A percentile compares a stretch with the other conserved stretches of the same genome.
Evolutionary conservation across 2,329 filamentous ascomycete genomes (phyloP).

Genomic region (Fusarium paranaense): DNA sequence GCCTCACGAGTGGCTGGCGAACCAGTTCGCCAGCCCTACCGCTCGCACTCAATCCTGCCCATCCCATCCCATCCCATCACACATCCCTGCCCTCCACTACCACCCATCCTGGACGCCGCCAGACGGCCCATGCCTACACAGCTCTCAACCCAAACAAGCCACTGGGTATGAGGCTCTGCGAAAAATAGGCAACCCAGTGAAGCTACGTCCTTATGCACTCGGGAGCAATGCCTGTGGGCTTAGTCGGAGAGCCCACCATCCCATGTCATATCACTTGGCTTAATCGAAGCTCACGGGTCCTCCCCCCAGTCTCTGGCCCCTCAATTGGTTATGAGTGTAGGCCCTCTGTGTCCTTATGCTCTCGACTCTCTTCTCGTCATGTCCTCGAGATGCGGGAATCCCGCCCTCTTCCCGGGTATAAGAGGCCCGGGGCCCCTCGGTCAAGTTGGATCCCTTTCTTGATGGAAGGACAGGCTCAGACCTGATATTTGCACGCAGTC

Average conservation of each 20-base stretch:
- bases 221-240: background rate
- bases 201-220: too few species aligned
- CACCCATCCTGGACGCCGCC: too few species aligned
- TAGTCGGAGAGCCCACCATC: background rate
- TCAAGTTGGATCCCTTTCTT: background rate
- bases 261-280: background rate
- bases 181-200: too few species aligned
- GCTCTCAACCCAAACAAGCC: too few species aligned
- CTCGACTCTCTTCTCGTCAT: background rate
- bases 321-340: background rate
- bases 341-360: background rate
- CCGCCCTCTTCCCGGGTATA: background rate
- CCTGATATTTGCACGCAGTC: background rate
- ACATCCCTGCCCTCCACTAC: too few species aligned
- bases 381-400: background rate
- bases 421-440: background rate
- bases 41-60: too few species aligned
- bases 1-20: background rate
- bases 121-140: too few species aligned
- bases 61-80: too few species aligned
- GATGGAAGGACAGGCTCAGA: background rate
- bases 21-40: background rate
- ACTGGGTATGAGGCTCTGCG: too few species aligned
- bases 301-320: background rate
- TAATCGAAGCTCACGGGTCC: background rate